Base-by-base conservation (phyloP, 2,329 filamentous ascomycete species). In the Fusarium nanum region DNA sequence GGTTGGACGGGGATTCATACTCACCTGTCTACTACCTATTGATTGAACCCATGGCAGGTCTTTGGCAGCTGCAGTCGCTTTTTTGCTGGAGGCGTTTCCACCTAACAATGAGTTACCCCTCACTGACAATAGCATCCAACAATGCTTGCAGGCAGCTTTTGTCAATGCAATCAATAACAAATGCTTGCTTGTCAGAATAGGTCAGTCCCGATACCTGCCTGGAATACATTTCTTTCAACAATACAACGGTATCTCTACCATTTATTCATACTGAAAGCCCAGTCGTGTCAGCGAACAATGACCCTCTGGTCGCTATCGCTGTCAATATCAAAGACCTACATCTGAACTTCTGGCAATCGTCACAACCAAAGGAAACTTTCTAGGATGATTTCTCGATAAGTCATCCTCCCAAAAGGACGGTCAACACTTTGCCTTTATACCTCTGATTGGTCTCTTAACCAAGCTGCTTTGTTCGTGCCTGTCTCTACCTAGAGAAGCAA, bases 401-500 rank as follows among this genome's bases (percentile, higher is more conserved):
- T 12, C 18, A n/a, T n/a, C 18, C 18, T n/a, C 10, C 20, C 11
- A 25, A 9, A 6, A 25, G 1, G 1, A 6, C 20, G n/a, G 7
- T 12, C 13, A 22, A 28, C 6, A 41, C 4, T 42, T 41, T 53
- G 20, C 9, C 12, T 46, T 3, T 2, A 1, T 18, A 16, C 2
- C 8, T 34, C 18, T 53, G 22, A 56, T 64, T 64, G 67, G 67
- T 1, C 18, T 40, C 67, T 64, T 56, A 18, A 63, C 22, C 1
- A 63, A 10, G 34, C 11, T 56, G 18, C 47, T 70, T 68, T 70
- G 45, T 71, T 45, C n/a, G 14, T 50, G 14, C 12, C 3, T 12
- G 2, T 27, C 30, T 4, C 20, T 18, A 42, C 30, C 50, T 41
- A 13, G 37, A 12, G 14, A 12, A 25, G 40, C 25, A 48, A 55